Evolutionary conservation across 345 rosid genomes (phyloP), one percentile per base, ranked within the genome.

Genomic region (Angophora floribunda): DNA sequence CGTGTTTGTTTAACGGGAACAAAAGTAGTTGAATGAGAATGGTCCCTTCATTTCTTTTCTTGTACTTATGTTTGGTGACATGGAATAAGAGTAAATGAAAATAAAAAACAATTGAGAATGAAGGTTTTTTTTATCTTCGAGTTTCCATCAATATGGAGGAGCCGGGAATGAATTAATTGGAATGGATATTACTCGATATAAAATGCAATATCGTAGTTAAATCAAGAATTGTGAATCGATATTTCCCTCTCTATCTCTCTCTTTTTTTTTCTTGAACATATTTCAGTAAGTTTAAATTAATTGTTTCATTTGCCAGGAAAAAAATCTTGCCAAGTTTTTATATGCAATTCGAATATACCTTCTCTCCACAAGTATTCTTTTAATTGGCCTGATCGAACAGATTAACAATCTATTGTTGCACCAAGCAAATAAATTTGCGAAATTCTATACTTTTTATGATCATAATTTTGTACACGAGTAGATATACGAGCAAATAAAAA

Each of bases 371-470:
- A 67, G 79, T 36, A 67, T 22, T 32, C 79, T 32, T 67, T 67
- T 7, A 4, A 30, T 32, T 30, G 45, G 19, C 22, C 79, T 2
- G 6, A 11, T 67, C 30, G 22, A 32, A 67, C 0, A 2, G 0
- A 67, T 67, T 7, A 32, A 44, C 1, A 65, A 30, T 65, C 0
- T 1, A 1, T 15, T 30, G 79, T 32, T 30, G 79, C 21, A 8
- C 79, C 12, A 32, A 0, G 44, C 15, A 67, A 67, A 30, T 67
- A 30, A 67, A 67, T 67, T 67, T 16, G 79, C 7, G 79, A 32
- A 67, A 67, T 67, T 32, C 0, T 67, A 30, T 7, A 15, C 0
- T 16, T 16, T 30, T 32, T 30, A 67, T 15, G 10, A 7, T 67
- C 44, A 7, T 53, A 7, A 53, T 6, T 7, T 1, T 22, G 10